Conservation (phyloP, 805 yeast genomes). For the Ogataea allantospora region DNA sequence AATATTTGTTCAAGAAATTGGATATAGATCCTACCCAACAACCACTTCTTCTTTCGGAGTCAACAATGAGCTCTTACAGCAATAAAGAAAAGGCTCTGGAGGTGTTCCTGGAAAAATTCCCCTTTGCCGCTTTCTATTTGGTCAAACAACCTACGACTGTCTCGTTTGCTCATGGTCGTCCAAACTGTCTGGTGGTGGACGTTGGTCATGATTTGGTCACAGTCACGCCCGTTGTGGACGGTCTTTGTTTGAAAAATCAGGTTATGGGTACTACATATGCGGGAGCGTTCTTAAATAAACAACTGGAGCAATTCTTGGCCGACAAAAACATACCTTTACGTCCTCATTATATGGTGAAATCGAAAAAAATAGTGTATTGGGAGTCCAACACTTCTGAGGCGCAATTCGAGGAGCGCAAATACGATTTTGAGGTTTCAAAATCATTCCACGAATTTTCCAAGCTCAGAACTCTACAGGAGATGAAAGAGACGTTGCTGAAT, state of each 20-base stretch:
- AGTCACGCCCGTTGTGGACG: constrained; percentile 82
- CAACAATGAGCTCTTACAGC: constrained; percentile 72
- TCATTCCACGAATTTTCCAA: constrained; percentile 58
- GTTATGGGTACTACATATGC: constrained; percentile 71
- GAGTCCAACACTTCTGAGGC: constrained; percentile 25
- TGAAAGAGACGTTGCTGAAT: constrained; percentile 69
- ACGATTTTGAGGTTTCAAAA: constrained; percentile 40
- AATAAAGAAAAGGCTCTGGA: constrained; percentile 73
- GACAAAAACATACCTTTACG: constrained; percentile 34
- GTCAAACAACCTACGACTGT: constrained; percentile 85
- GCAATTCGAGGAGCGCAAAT: constrained; percentile 28
- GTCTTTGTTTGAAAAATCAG: constrained; percentile 68
- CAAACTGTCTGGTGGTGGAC: constrained; percentile 83
- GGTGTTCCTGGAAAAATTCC: constrained; percentile 61
- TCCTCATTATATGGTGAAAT: constrained; percentile 50
- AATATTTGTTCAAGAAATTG: constrained; percentile 53
- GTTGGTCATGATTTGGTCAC: constrained; percentile 76
- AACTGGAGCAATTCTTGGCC: constrained; percentile 43
- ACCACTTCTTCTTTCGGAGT: constrained; percentile 82
- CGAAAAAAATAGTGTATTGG: constrained; percentile 39
- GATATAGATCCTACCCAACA: constrained; percentile 58
- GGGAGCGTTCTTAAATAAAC: constrained; percentile 64
- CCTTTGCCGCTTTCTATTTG: constrained; percentile 77
- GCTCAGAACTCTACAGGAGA: constrained; percentile 59
- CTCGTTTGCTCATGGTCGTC: constrained; percentile 85